Evolutionary conservation across 805 yeast species (phyloP), one percentile per base, ranked within the genome.

Genomic region (Vanderwaltozyma verrucispora): DNA sequence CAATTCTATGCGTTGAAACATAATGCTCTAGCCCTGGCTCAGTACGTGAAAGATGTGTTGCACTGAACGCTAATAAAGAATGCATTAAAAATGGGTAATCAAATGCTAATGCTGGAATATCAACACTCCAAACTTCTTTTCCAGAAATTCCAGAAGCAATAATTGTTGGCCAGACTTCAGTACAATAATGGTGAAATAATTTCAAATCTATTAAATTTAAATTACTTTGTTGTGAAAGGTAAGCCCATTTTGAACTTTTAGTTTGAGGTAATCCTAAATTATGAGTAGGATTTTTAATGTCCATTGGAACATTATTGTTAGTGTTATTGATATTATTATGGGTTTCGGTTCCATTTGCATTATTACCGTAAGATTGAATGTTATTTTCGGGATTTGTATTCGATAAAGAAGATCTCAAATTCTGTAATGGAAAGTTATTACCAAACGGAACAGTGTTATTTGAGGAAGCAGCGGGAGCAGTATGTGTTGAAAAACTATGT

Each of bases 31-130:
- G 67, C 0, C 88, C 85, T 32, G 76, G 67, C 47, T 80, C 85
- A 2, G 81, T 77, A 43, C 94, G 64, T 6, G 92, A 77, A 32
- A 88, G 62, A 63, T 89, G 96, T 0, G 96, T 85, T 2, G 96
- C 96, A 40, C 94, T 78, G 50, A 89, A 83, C 16, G 95, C 95
- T 36, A 89, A 64, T 13, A 89, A 69, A 0, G 95, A 79, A 55
- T 89, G 96, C 96, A 89, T 86, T 48, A 89, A 67, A 52, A 85
- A 87, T 14, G 95, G 95, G 55, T 79, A 78, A 39, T 79, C 75
- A 60, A 88, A 86, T 5, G 96, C 95, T 42, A 88, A 66, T 64
- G 77, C 75, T 0, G 96, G 96, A 21, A 89, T 86, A 49, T 85
- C 92, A 33, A 73, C 75, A 40, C 78, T 75, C 96, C 96, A 89